Base-by-base conservation (phyloP, 345 rosid genomes). In the Gossypium rotundifolium region DNA sequence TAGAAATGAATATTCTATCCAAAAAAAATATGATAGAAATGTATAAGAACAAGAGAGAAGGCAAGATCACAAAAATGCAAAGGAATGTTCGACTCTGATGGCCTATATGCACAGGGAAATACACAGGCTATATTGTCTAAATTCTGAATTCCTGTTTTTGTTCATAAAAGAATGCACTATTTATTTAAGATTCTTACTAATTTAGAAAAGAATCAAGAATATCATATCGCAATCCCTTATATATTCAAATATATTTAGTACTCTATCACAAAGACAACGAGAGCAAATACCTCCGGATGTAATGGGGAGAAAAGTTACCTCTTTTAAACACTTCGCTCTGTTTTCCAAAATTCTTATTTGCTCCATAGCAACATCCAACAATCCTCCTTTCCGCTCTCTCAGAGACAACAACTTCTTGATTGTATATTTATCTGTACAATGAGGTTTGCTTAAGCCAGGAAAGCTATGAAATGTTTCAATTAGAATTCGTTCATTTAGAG, bases 381-480 rank as follows among this genome's bases (percentile, higher is more conserved):
- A 77, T 54, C 85, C 94, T 40, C 82, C 83, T 83, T 85, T 84
- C 73, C 74, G 89, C 75, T 87, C 91, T 77, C 74, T 77, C 80
- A 86, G 77, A 66, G 84, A 85, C 80, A 94, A 81, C 83, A 94
- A 74, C 87, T 90, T 94, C 84, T 86, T 94, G 70, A 91, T 79
- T 2, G 96, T 94, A 71, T 92, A 90, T 75, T 84, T 89, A 65
- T 85, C 88, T 5, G 98, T 94, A 74, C 87, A 75, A 77, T 92
- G 98, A 59, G 97, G 97, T 80, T 94, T 90, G 87, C 91, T 86
- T 65, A 91, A 82, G 62, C 96, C 98, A 23, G 90, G 89, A 80
- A 90, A 93, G 77, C 86, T 84, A 77, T 83, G 73, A 81, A 93
- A 87, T 44, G 86, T 79, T 71, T 94, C 91, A 48, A 86, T 82